Base-by-base conservation (phyloP, 2,329 filamentous ascomycete genomes). In the Penicillium fuscoglaucum region DNA sequence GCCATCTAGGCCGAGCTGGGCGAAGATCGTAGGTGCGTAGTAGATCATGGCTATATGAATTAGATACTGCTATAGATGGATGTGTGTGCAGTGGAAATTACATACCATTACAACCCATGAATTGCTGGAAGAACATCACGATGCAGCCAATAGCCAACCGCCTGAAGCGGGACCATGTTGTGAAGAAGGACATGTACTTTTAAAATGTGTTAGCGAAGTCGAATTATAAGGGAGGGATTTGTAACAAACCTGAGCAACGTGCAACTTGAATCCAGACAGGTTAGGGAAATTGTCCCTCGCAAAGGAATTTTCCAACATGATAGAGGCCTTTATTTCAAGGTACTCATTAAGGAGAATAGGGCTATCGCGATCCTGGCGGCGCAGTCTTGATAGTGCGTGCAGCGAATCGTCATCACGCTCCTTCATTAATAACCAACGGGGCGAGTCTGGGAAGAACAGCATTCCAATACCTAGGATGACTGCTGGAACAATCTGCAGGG, bases 381-480 rank as follows among this genome's bases (percentile, higher is more conserved):
- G 80, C 7, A 86, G 70, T 58, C 76, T 79, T 2, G 75, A 75
- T 2, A 86, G 72, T 0, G 75, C 76, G 12, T 68, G 58, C 8
- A 84, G 70, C 0, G 79, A 78, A 17, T 84, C 82, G 3, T 80
- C 73, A 50, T 84, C 76, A 6, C 79, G 76, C 37, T 78, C 78
- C 52, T 78, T 75, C 63, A 77, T 78, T 9, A 78, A 73, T 2
- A 85, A 74, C 77, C 83, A 86, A 26, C 84, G 77, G 0, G 84
- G 84, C 0, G 83, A 84, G 55, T 81, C 84, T 0, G 84, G 84
- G 59, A 84, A 77, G 68, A 83, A 82, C 6, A 74, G 31, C 64
- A 79, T 77, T 9, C 76, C 76, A 3, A 73, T 58, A 3, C 76
- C 72, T 1, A 79, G 63, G 17, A 73, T 63, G 0, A 78, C 47